Base-by-base conservation (phyloP, 176 grass and related monocot species). In the Coix lacrymajobi region DNA sequence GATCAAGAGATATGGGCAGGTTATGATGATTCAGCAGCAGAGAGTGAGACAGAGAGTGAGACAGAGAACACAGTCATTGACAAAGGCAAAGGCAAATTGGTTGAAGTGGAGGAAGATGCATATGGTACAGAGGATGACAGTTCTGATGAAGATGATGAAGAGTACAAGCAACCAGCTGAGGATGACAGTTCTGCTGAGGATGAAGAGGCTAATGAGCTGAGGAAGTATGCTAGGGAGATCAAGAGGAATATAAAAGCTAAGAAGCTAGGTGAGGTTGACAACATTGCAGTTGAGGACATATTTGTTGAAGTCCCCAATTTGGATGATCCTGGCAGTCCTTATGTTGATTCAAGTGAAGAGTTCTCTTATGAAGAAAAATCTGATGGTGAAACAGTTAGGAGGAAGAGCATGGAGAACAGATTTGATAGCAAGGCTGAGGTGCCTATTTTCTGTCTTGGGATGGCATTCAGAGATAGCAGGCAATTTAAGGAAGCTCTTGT, bases 71-170 rank as follows among this genome's bases (percentile, higher is more conserved):
- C n/a, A n/a, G n/a, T n/a, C n/a, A n/a, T n/a, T n/a, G n/a, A n/a
- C 7, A 44, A 44, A 44, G 41, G 41, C 3, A 13, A 44, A 44
- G 12, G 11, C 0, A 2, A 1, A 44, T 10, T 0, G 3, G 41
- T 0, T 16, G 44, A 5, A 5, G n/a, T n/a, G n/a, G 7, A 8
- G 8, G 51, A 54, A 22, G 19, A 54, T 20, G 17, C n/a, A n/a
- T n/a, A n/a, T n/a, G n/a, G n/a, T 17, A 1, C 11, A 46, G 45
- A 3, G 0, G 19, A 8, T 8, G 5, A 22, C 2, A 0, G 1
- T 2, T 3, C 6, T 43, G 40, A 9, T 11, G 40, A 43, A 43
- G 40, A 43, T 8, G 44, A 46, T 16, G 44, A 15, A 15, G 44
- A 46, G 0, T 54, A 22, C 51, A 54, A 22, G 19, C 51, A 8